A percentile compares a stretch with the other conserved stretches of the same genome.
Conservation (phyloP, 805 yeast species). For the Zygosaccharomyces bisporus region DNA sequence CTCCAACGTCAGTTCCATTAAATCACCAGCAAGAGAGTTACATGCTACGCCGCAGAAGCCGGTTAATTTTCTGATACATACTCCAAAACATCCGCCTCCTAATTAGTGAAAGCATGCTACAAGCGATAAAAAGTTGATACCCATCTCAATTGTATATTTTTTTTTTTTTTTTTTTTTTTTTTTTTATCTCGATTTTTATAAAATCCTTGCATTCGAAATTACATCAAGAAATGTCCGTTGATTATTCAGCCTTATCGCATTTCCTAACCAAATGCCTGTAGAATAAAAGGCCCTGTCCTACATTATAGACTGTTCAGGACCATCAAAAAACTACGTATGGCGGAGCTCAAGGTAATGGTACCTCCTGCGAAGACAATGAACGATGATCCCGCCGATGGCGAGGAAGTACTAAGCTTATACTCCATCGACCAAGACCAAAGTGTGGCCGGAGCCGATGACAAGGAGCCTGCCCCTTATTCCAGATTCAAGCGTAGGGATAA, state of each 20-base stretch:
- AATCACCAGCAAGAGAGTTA: conserved; percentile 16
- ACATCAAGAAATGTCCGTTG: background rate
- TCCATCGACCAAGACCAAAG: background rate
- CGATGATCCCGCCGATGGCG: background rate
- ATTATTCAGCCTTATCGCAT: background rate
- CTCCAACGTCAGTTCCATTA: conserved; percentile 7
- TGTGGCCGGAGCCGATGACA: background rate
- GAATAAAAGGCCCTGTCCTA: no score
- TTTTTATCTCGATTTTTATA: background rate
- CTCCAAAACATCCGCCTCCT: conserved; percentile 37
- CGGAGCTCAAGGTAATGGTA: background rate
- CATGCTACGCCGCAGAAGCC: conserved; percentile 23
- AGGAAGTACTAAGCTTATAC: background rate
- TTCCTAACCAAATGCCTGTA: background rate
- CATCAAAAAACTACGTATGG: background rate
- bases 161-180: background rate
- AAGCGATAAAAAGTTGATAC: conserved; percentile 1
- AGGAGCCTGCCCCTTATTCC: conserved; percentile 38
- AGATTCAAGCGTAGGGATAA: conserved; percentile 44
- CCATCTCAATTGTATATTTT: background rate
- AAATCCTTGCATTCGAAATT: background rate
- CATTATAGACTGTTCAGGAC: no score
- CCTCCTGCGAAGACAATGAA: background rate
- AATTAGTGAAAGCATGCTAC: conserved; percentile 9
- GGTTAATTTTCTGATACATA: conserved; percentile 33